Conservation (phyloP, 345 rosid genomes). For the Eucalyptus tenuipes region DNA sequence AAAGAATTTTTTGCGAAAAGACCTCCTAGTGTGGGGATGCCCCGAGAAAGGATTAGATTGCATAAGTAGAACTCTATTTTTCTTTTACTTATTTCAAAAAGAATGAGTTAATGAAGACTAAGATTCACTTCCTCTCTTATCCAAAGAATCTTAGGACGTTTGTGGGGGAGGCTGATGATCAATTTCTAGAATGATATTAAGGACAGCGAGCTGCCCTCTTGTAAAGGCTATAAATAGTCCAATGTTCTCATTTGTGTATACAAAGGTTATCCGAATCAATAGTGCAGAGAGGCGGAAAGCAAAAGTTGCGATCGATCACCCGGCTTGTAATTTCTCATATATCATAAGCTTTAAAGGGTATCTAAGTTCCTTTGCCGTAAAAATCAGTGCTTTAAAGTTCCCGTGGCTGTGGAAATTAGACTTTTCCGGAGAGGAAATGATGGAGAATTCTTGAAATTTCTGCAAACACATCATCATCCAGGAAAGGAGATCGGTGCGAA, state of each 20-base stretch:
- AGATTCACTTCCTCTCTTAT: not conserved
- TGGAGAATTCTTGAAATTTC: not conserved
- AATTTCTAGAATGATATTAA: not conserved
- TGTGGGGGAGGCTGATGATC: not conserved
- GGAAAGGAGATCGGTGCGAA: not conserved
- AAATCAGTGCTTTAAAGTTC: not conserved
- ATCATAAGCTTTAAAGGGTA: too few relatives aligned
- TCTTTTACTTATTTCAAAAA: not conserved
- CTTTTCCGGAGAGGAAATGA: not conserved
- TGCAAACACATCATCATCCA: not conserved
- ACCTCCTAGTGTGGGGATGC: not conserved
- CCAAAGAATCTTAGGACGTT: not conserved
- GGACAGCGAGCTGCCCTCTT: not conserved
- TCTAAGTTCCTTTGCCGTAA: too few relatives aligned
- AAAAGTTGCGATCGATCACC: too few relatives aligned
- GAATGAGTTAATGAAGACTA: not conserved
- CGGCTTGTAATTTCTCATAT: too few relatives aligned
- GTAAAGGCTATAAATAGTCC: not conserved
- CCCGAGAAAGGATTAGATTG: not conserved
- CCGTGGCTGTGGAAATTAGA: not conserved
- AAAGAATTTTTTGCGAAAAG: not conserved
- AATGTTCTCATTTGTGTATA: not conserved
- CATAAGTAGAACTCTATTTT: not conserved
- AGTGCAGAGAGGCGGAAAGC: too few relatives aligned
- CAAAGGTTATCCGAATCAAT: too few relatives aligned